These are phyloP conservation scores for Apodospora peruviana DNA, from an alignment of 495 filamentous ascomycete genomes.

Conservation along the genomic window DNA sequence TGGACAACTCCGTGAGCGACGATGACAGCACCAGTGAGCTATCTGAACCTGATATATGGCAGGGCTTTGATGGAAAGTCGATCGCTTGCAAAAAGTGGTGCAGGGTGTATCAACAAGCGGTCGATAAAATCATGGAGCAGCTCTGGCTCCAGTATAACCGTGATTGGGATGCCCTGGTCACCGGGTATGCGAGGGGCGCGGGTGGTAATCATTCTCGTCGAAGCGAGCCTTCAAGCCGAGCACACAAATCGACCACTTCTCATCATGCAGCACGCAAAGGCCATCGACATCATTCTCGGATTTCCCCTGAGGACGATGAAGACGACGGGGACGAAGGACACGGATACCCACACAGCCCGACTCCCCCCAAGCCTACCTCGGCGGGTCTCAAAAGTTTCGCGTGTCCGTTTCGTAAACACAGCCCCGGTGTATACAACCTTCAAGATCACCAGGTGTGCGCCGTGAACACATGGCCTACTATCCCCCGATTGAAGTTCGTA, in stretches of 20 bases:
- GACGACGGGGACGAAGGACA: conserved; percentile 22
- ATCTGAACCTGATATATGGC: conserved; percentile 20
- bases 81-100: conserved; percentile 7
- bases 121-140: conserved; percentile 11
- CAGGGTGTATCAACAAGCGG: conserved; percentile 6
- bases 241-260: conserved; percentile 6
- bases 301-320: conserved; percentile 9
- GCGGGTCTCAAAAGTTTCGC: conserved; percentile 14
- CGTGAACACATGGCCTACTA: conserved; percentile 17
- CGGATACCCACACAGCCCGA: conserved; percentile 7
- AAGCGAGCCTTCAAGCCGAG: conserved; percentile 9
- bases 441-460: conserved; percentile 21
- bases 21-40: conserved; percentile 17
- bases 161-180: conserved; percentile 19
- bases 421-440: conserved; percentile 20
- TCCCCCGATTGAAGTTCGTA: conserved; percentile 23
- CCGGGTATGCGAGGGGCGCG: conserved; percentile 9
- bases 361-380: conserved; percentile 12
- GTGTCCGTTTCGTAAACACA: conserved; percentile 25
- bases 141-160: conserved; percentile 21
- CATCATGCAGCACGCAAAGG: conserved; percentile 1
- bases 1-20: not conserved
- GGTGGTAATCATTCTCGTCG: not conserved
- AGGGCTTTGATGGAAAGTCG: conserved; percentile 5
- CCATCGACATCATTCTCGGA: conserved; percentile 3